A percentile compares a stretch with the other conserved stretches of the same genome.
Evolutionary conservation across 208 protist species (phyloP).

Genomic region (Leishmania gerbilli): DNA sequence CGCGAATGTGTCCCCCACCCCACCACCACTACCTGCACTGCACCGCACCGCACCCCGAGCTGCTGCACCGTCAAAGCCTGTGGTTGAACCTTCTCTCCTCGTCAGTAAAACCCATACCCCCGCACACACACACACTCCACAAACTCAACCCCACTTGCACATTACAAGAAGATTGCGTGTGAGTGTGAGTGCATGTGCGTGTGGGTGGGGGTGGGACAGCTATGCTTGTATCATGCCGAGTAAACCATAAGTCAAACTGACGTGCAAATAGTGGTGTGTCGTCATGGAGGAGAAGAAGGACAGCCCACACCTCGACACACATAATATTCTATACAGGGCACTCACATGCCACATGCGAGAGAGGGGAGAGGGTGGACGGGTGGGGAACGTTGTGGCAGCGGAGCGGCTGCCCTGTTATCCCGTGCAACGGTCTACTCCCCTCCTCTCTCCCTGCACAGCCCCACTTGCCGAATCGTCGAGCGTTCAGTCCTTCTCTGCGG

Average conservation of each 20-base stretch:
- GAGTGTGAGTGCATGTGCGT: not conserved
- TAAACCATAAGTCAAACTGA: slow-evolving; percentile 6
- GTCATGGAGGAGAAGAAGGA: not conserved
- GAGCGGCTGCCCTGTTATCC: not conserved
- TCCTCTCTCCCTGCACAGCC: not conserved
- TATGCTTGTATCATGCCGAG: slow-evolving; percentile 4
- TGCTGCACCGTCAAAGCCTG: not conserved
- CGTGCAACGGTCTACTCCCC: not conserved
- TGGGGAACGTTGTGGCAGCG: not conserved
- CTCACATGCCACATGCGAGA: not conserved
- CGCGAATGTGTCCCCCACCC: not conserved
- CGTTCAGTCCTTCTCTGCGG: slow-evolving; percentile 30
- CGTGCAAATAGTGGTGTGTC: slow-evolving; percentile 14
- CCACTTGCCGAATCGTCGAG: not conserved
- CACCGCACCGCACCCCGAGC: not conserved
- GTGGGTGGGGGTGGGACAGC: slow-evolving; percentile 4
- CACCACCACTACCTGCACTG: not conserved
- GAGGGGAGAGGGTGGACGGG: not conserved
- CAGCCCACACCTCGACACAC: not conserved
- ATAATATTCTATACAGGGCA: not conserved
- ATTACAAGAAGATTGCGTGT: not conserved
- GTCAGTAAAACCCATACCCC: not conserved
- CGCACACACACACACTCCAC: not conserved
- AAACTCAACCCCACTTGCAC: too few relatives aligned
- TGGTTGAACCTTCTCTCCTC: not conserved